These are phyloP conservation scores for Polygonum aviculare DNA, from an alignment of 148 eudicot genomes.

Conservation along the genomic window DNA sequence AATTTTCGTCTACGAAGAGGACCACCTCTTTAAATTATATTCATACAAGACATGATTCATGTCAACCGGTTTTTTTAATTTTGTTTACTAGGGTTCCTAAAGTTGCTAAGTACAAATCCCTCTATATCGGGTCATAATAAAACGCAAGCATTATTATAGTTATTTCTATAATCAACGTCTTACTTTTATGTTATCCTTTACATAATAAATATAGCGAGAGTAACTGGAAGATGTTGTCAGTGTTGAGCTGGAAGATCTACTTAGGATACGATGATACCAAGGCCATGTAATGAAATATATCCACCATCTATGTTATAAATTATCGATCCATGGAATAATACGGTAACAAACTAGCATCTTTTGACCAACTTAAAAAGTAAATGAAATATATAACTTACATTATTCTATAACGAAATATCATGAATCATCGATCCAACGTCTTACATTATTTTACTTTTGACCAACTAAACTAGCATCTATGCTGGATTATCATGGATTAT, in stretches of 20 bases:
- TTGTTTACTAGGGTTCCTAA: background rate
- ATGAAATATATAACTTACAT: too few species aligned
- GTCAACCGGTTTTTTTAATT: background rate
- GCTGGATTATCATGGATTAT: too few species aligned
- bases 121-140: background rate
- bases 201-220: background rate
- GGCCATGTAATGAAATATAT: background rate
- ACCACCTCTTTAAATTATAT: background rate
- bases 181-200: background rate
- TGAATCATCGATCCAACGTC: too few species aligned
- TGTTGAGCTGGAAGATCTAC: slow-evolving; percentile 3
- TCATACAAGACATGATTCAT: background rate
- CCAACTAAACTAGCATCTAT: too few species aligned
- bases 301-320: background rate
- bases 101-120: background rate
- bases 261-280: background rate
- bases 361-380: too few species aligned
- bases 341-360: too few species aligned
- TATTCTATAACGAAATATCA: too few species aligned
- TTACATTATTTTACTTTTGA: too few species aligned
- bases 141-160: background rate
- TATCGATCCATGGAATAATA: too few species aligned
- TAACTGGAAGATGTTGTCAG: background rate
- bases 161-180: background rate
- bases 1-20: background rate